Conservation (phyloP, 106 monocot species). For the Allium fistulosum region DNA sequence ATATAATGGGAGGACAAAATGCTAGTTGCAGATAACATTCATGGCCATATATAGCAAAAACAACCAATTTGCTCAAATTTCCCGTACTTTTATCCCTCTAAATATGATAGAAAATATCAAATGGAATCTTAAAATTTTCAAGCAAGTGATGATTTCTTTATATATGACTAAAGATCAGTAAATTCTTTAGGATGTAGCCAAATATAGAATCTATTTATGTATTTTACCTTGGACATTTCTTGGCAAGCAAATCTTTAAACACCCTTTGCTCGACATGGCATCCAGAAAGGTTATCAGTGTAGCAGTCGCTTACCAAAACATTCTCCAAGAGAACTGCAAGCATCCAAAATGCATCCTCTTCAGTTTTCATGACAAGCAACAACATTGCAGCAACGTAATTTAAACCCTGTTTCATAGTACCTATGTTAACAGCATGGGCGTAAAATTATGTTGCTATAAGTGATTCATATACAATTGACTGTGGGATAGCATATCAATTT, state of each 20-base stretch:
- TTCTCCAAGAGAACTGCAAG: slow-evolving; percentile 91
- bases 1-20: not conserved
- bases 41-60: too few relatives aligned
- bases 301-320: slow-evolving; percentile 92
- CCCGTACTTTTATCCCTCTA: too few relatives aligned
- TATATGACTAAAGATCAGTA: too few relatives aligned
- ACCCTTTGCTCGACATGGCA: slow-evolving; percentile 99
- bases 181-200: too few relatives aligned
- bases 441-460: too few relatives aligned
- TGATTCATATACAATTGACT: too few relatives aligned
- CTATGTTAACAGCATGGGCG: too few relatives aligned
- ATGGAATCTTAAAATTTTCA: too few relatives aligned
- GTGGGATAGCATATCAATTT: too few relatives aligned
- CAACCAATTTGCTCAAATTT: too few relatives aligned
- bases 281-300: slow-evolving; percentile 90
- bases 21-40: not conserved
- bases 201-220: not conserved
- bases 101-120: too few relatives aligned
- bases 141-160: too few relatives aligned
- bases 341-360: slow-evolving; percentile 99
- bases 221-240: slow-evolving; percentile 86
- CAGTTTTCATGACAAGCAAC: slow-evolving; percentile 88
- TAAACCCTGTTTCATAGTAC: slow-evolving; percentile 43
- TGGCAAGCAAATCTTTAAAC: slow-evolving; percentile 83
- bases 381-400: slow-evolving; percentile 94